Base-by-base conservation (phyloP, 352 stramenopile species). In the Globisporangium barbulae region DNA sequence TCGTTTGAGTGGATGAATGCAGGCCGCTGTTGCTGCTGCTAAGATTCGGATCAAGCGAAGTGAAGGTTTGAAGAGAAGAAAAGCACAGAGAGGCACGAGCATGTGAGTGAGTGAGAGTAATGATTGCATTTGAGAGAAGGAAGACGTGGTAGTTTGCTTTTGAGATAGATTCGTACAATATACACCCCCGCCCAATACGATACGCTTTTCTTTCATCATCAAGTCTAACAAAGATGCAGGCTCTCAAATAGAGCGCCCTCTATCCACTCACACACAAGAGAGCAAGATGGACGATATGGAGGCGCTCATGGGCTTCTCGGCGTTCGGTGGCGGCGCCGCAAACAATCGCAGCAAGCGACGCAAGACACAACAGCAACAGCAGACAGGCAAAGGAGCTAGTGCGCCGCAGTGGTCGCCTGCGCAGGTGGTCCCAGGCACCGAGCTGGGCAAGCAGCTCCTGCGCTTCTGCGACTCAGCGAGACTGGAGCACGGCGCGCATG, bases 291-390 rank as follows among this genome's bases (percentile, higher is more conserved):
- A 70, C 19, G 66, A 65, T 5, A 64, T 88, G 64, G 68, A 68
- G 35, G 63, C 67, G 10, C 59, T 81, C 13, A 72, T 94, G 70
- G 85, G 85, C 44, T 92, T 94, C 45, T 64, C 76, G 22, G 75
- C 72, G 37, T 94, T 94, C 65, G 85, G 85, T 1, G 61, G 62
- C 64, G 64, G 42, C 56, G 31, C 31, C 13, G 19, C 12, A 5
- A 45, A 25, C 19, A 50, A n/a, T n/a, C 22, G n/a, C 25, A n/a
- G 25, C 39, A 37, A 33, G 47, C 49, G 13, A 12, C 33, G 44
- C 19, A n/a, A 33, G 17, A 5, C 30, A 4, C 44, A 64, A 13
- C 31, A 48, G 33, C 41, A 21, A 30, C 55, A 50, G 55, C 31
- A 30, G 39, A 35, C 54, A 37, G 31, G 44, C 33, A 13, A 8